phyloP scores from a whole-genome alignment of 805 yeast genomes.

The Cyberlindnera xylosilytica region DNA sequence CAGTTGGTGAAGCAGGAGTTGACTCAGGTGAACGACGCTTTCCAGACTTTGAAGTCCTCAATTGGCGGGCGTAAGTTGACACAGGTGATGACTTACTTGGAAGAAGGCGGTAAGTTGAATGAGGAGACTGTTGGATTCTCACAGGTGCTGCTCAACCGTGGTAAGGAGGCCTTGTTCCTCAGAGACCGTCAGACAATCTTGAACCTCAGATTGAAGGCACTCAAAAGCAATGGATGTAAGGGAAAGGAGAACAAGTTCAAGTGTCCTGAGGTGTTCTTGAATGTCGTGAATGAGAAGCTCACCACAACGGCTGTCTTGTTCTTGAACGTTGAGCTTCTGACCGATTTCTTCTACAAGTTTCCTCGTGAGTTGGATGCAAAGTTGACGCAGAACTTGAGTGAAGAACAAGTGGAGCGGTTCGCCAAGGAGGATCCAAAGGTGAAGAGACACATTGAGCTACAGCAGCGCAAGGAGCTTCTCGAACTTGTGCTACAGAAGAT shows the following conservation, averaged over 20 bases:
- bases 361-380: slow-evolving; percentile 88
- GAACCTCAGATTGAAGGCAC: slow-evolving; percentile 69
- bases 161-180: slow-evolving; percentile 80
- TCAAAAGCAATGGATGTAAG: slow-evolving; percentile 74
- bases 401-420: slow-evolving; percentile 79
- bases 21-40: slow-evolving; percentile 71
- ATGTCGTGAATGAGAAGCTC: slow-evolving; percentile 86
- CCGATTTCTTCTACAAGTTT: slow-evolving; percentile 94
- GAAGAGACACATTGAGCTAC: slow-evolving; percentile 86
- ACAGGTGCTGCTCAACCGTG: slow-evolving; percentile 66
- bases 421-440: slow-evolving; percentile 92
- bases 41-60: slow-evolving; percentile 53
- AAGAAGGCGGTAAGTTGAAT: slow-evolving; percentile 34
- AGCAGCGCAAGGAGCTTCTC: slow-evolving; percentile 84
- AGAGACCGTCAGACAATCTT: slow-evolving; percentile 69
- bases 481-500: slow-evolving; percentile 83
- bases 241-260: slow-evolving; percentile 76
- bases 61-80: slow-evolving; percentile 82
- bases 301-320: slow-evolving; percentile 92
- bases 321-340: slow-evolving; percentile 86
- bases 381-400: slow-evolving; percentile 57
- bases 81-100: slow-evolving; percentile 76
- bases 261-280: slow-evolving; percentile 93
- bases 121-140: slow-evolving; percentile 86
- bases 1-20: slow-evolving; percentile 77